Percentiles rank a stretch among this genome's conserved stretches.
These are phyloP conservation scores for Dactylellina haptotyla DNA, from an alignment of 2,329 filamentous ascomycete species.

Conservation along the genomic window DNA sequence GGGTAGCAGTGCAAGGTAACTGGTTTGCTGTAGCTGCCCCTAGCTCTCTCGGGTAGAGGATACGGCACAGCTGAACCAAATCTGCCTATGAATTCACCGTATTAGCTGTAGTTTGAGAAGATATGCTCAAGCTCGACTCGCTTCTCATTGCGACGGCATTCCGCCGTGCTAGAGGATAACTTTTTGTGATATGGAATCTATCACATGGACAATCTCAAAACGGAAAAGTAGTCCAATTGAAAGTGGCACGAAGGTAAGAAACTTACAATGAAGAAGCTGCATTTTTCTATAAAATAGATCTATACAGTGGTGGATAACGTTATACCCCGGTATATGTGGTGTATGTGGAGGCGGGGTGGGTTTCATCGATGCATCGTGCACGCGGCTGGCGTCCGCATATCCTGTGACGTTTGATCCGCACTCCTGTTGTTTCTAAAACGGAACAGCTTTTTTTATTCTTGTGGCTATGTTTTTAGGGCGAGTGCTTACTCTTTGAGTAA, in stretches of 20 bases:
- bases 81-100: constrained; percentile 52
- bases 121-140: background rate
- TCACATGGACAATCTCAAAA: too few relatives aligned
- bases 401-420: constrained; percentile 23
- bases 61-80: background rate
- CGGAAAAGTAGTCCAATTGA: background rate
- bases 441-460: background rate
- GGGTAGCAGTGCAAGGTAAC: background rate
- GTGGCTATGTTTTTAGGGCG: too few relatives aligned
- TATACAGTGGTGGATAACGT: constrained; percentile 27
- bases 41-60: too few relatives aligned
- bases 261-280: too few relatives aligned
- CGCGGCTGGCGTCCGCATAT: background rate
- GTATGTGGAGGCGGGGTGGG: constrained; percentile 4
- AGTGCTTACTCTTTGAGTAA: background rate
- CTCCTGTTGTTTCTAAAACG: background rate
- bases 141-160: background rate
- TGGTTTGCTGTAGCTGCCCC: too few relatives aligned
- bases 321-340: constrained; percentile 24
- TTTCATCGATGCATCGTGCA: background rate
- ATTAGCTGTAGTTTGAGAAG: constrained; percentile 6
- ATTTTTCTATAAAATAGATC: too few relatives aligned
- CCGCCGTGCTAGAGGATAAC: too few relatives aligned
- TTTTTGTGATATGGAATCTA: too few relatives aligned
- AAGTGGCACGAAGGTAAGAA: too few relatives aligned